Base-by-base conservation (phyloP, 2,329 filamentous ascomycete genomes). In the Xylariaceae sp. region DNA sequence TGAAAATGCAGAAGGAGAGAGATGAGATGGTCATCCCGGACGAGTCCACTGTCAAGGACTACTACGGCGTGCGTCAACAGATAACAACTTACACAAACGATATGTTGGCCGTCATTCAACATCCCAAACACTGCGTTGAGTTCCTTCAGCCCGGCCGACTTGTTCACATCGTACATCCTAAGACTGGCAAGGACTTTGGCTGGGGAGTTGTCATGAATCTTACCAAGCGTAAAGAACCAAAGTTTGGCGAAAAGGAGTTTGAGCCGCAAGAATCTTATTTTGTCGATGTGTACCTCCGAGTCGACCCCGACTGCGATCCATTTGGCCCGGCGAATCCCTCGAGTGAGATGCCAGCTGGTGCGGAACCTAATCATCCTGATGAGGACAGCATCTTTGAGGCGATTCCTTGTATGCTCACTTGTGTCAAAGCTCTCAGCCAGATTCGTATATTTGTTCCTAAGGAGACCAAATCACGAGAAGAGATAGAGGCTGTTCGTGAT, bases 121-220 rank as follows among this genome's bases (percentile, higher is more conserved):
- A 95, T 59, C 93, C 93, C 0, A 86, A 85, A 54, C 86, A 97
- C 68, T 89, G 86, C 58, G 66, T 92, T 27, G 82, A 86, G 38
- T 98, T 89, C 64, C 72, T 98, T 62, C 87, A 95, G 58, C 77
- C 85, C 11, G 93, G 93, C n/a, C 86, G 93, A 10, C 69, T 97
- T 29, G 83, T 98, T 23, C 85, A 86, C 53, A 85, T 98, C 60
- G 92, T 90, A 64, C 83, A 91, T 62, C 77, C 78, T 5, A 72
- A 71, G 50, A 63, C 62, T 49, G 83, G 86, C 21, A 69, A 82
- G 51, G 90, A 97, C 64, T 98, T 95, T 65, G 92, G 91, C 45
- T 98, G 93, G 93, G 93, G 93, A 42, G 86, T 90, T 1, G 82
- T 97, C 17, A 80, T 94, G 37, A 86, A 89, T 58, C 85, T 83